Conservation (phyloP, 148 eudicot species). For the Silene uniflora region DNA sequence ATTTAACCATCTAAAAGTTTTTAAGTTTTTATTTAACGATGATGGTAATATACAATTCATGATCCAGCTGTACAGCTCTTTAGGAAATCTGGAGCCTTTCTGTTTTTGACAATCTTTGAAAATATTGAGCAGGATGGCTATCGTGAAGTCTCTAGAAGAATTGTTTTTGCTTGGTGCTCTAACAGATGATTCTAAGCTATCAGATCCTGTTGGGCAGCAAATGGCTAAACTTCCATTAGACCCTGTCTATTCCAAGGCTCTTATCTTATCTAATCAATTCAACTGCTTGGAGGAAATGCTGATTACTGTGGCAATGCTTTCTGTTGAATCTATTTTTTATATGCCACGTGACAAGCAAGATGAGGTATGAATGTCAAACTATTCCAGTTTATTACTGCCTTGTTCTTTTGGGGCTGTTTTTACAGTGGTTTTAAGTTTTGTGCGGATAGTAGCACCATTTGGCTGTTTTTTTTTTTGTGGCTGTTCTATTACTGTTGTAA, state of each 20-base stretch:
- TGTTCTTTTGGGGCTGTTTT: background rate
- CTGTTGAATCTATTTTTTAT: slow-evolving; percentile 86
- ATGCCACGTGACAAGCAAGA: slow-evolving; percentile 83
- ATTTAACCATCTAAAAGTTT: background rate
- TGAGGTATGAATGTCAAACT: slow-evolving; percentile 46
- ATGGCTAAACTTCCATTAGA: slow-evolving; percentile 91
- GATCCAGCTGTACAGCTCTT: background rate
- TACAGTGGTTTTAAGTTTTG: background rate
- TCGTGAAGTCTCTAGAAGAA: slow-evolving; percentile 69
- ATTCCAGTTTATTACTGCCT: background rate
- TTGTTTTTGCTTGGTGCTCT: slow-evolving; percentile 82
- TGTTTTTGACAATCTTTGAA: slow-evolving; percentile 10
- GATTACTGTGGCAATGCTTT: slow-evolving; percentile 88
- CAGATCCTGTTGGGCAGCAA: slow-evolving; percentile 82
- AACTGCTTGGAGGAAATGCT: slow-evolving; percentile 95
- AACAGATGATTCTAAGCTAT: slow-evolving; percentile 71
- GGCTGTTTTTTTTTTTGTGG: background rate
- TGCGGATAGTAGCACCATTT: background rate
- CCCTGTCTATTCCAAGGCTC: slow-evolving; percentile 80
- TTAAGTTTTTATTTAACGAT: background rate
- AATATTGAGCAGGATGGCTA: slow-evolving; percentile 57
- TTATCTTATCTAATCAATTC: slow-evolving; percentile 69
- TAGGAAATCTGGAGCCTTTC: slow-evolving; percentile 2
- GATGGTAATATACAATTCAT: background rate
- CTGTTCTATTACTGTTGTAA: background rate